A percentile compares a stretch with the other conserved stretches of the same genome.
These are phyloP conservation scores for Canavalia gladiata DNA, from an alignment of 306 rosid species.

Conservation along the genomic window DNA sequence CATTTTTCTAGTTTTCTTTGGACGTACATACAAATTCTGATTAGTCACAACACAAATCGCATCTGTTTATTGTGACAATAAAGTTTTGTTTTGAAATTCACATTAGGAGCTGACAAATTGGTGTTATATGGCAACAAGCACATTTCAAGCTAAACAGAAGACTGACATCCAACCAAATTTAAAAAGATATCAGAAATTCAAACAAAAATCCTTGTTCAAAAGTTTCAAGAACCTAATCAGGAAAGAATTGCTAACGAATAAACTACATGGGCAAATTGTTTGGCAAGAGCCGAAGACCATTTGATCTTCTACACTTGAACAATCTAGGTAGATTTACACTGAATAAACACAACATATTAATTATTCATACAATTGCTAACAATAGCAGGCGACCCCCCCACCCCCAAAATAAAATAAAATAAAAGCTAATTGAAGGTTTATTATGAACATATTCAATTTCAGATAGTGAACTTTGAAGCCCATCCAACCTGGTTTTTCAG, in stretches of 20 bases:
- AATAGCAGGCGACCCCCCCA: not conserved
- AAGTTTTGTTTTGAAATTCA: not conserved
- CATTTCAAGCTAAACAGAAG: not conserved
- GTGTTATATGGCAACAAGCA: not conserved
- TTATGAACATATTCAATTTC: constrained; percentile 31
- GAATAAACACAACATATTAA: constrained; percentile 20
- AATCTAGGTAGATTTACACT: constrained; percentile 42
- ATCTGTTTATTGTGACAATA: not conserved
- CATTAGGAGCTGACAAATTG: not conserved
- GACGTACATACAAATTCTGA: not conserved
- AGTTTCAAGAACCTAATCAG: constrained; percentile 20
- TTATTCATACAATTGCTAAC: constrained; percentile 26
- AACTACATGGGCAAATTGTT: constrained; percentile 25
- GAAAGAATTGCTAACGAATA: constrained; percentile 30
- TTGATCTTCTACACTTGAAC: constrained; percentile 28
- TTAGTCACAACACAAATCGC: not conserved
- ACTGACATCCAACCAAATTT: not conserved
- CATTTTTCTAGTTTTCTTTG: not conserved
- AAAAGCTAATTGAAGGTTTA: constrained; percentile 17
- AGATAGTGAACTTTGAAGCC: constrained; percentile 29
- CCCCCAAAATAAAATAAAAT: too few species aligned
- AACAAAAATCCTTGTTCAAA: constrained; percentile 2
- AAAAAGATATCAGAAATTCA: constrained; percentile 20
- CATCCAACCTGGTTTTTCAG: constrained; percentile 24
- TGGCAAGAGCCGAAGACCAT: not conserved